Conservation (phyloP, 2,329 filamentous ascomycete species). For the Lomentospora prolificans region DNA sequence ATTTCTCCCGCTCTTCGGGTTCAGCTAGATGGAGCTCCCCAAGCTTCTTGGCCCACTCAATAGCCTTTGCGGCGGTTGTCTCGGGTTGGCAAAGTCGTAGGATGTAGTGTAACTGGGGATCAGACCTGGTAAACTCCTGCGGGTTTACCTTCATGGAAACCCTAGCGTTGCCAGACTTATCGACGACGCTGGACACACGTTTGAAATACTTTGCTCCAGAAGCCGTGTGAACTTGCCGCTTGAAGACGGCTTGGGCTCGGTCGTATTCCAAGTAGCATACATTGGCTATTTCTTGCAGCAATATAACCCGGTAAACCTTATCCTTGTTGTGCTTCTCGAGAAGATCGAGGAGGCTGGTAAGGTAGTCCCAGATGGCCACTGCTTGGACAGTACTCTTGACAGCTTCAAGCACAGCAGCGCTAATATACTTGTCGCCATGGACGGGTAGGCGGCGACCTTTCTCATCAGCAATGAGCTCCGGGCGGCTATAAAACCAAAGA, state of each 20-base stretch:
- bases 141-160: constrained; percentile 31
- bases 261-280: constrained; percentile 32
- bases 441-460: constrained; percentile 27
- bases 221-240: constrained; percentile 26
- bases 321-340: constrained; percentile 17
- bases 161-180: constrained; percentile 24
- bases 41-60: constrained; percentile 31
- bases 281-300: constrained; percentile 37
- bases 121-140: constrained; percentile 23
- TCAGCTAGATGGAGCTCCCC: constrained; percentile 24
- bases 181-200: constrained; percentile 23
- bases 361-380: constrained; percentile 30
- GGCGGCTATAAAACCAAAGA: constrained; percentile 26
- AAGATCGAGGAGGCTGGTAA: constrained; percentile 24
- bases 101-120: constrained; percentile 32
- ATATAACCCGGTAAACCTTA: constrained; percentile 21
- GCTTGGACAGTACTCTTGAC: constrained; percentile 25
- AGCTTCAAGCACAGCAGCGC: constrained; percentile 29
- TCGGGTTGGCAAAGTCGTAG: constrained; percentile 32
- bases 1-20: constrained; percentile 21
- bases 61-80: constrained; percentile 31
- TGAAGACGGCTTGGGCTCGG: constrained; percentile 27
- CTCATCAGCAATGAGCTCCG: constrained; percentile 34
- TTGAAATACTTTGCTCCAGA: constrained; percentile 31
- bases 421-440: constrained; percentile 31